A percentile compares a stretch with the other conserved stretches of the same genome.
Evolutionary conservation across 257 asterid species (phyloP).

Genomic region (Rehmannia glutinosa): DNA sequence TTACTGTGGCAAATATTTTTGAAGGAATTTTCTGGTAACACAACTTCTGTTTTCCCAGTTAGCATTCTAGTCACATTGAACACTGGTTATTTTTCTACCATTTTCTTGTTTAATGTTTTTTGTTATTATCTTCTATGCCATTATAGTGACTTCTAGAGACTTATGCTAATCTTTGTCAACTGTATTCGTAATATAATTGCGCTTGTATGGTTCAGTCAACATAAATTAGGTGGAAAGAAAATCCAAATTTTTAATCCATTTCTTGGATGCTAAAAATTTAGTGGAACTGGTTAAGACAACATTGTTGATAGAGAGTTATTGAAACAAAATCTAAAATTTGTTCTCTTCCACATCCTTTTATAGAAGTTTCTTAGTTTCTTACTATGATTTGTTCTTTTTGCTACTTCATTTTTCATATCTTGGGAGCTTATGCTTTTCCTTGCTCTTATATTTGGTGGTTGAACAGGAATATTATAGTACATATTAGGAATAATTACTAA

Average conservation of each 20-base stretch:
- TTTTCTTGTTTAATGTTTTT: background rate
- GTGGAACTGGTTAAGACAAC: background rate
- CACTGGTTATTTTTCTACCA: background rate
- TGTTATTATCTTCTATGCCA: background rate
- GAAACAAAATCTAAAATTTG: background rate
- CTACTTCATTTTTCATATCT: background rate
- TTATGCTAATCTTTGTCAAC: background rate
- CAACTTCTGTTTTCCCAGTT: background rate
- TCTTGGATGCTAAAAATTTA: background rate
- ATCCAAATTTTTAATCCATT: background rate
- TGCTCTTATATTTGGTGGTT: background rate
- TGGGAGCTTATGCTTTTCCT: background rate
- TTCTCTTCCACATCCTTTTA: background rate
- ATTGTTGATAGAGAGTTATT: background rate
- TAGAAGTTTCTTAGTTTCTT: background rate
- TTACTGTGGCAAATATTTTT: conserved; percentile 74
- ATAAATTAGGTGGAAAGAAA: background rate
- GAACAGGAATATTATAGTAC: background rate
- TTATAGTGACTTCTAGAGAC: background rate
- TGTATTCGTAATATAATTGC: background rate
- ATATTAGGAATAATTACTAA: too few relatives aligned
- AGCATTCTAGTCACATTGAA: background rate
- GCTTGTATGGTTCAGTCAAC: background rate
- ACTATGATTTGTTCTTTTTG: too few relatives aligned
- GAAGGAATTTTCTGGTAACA: conserved; percentile 83